Conservation (phyloP, 2,329 filamentous ascomycete species). For the Xylariaceae sp. region DNA sequence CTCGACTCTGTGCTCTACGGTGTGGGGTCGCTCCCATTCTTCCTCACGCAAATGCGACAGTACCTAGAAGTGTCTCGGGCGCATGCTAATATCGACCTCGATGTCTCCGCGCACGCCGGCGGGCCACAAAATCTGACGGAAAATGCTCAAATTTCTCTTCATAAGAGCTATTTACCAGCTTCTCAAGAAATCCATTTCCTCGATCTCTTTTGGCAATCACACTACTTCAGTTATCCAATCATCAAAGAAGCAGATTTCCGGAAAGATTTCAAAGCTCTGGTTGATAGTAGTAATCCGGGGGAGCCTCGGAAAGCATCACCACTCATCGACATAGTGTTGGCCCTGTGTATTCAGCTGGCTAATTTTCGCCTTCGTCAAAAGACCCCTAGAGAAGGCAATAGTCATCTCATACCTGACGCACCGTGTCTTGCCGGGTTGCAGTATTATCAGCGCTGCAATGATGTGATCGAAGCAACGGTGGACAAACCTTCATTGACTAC, state of each 20-base stretch:
- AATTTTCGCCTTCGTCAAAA: constrained; percentile 4
- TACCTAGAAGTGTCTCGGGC: constrained; percentile 2
- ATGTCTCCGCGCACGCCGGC: neutral
- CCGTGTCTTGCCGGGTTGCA: constrained; percentile 13
- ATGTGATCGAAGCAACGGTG: constrained; percentile 5
- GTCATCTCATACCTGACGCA: neutral
- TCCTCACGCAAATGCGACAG: constrained; percentile 8
- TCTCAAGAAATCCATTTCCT: constrained; percentile 16
- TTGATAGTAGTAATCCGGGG: neutral
- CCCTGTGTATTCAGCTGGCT: constrained; percentile 13
- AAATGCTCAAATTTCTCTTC: neutral
- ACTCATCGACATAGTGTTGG: constrained; percentile 15
- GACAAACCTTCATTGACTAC: constrained; percentile 12
- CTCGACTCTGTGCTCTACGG: constrained; percentile 8
- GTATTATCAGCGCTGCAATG: constrained; percentile 15
- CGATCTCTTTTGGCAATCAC: constrained; percentile 16
- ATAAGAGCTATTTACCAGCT: constrained; percentile 5
- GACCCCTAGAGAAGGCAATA: neutral
- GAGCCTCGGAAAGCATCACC: constrained; percentile 10
- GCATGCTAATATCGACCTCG: neutral
- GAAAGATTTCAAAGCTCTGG: constrained; percentile 10
- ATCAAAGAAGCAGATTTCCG: constrained; percentile 12
- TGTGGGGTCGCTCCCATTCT: constrained; percentile 11
- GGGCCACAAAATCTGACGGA: neutral
- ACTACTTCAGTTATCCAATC: constrained; percentile 16